These are phyloP conservation scores for Mycena galericulata DNA, from an alignment of 768 basidiomycete species.

Conservation along the genomic window DNA sequence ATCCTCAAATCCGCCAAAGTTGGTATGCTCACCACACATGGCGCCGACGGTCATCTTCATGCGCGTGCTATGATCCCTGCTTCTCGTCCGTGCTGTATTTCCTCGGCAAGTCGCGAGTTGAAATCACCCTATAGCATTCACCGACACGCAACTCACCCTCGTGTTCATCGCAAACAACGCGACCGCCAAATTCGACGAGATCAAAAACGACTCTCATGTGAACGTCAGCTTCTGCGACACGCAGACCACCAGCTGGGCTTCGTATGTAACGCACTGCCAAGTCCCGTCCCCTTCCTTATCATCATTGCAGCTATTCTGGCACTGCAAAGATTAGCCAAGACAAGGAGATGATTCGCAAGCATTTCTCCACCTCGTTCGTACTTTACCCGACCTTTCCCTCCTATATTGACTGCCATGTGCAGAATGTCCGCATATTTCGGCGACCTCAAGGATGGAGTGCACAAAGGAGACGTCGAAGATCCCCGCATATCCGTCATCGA, in stretches of 20 bases:
- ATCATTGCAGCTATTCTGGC: constrained; percentile 68
- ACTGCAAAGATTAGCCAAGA: constrained; percentile 75
- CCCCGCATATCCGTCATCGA: constrained; percentile 85
- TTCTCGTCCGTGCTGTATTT: constrained; percentile 58
- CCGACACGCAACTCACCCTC: constrained; percentile 64
- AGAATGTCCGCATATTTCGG: constrained; percentile 86
- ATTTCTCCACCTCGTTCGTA: constrained; percentile 75
- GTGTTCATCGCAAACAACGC: constrained; percentile 81
- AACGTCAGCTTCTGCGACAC: constrained; percentile 85
- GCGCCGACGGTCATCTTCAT: constrained; percentile 75
- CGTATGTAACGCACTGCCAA: constrained; percentile 46
- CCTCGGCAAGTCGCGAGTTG: background rate
- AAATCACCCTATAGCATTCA: constrained; percentile 51
- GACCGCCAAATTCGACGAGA: constrained; percentile 81
- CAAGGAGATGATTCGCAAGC: constrained; percentile 69
- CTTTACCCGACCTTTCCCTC: constrained; percentile 29
- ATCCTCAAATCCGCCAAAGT: constrained; percentile 73
- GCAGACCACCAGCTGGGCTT: constrained; percentile 80
- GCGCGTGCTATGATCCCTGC: constrained; percentile 85
- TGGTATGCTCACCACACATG: constrained; percentile 85
- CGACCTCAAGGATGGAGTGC: constrained; percentile 86
- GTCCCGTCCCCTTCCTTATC: background rate
- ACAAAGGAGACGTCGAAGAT: constrained; percentile 84
- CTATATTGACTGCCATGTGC: constrained; percentile 8
- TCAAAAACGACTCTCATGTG: constrained; percentile 79